phyloP scores from a whole-genome alignment of 139 green algal species.

The Marvania coccoides region DNA sequence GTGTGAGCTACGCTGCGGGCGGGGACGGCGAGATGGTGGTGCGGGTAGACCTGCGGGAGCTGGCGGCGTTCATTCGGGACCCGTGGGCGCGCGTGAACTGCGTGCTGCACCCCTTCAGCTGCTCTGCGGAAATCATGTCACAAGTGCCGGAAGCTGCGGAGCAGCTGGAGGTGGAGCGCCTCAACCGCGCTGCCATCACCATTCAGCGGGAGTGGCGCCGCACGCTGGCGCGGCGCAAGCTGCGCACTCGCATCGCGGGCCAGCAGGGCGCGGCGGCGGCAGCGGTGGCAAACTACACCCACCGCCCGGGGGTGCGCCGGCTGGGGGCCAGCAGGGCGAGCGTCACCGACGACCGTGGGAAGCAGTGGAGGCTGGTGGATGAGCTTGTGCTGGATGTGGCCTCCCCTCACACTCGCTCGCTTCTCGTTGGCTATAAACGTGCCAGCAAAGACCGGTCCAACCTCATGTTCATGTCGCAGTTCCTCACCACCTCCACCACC shows the following conservation, averaged over 20 bases:
- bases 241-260: not conserved
- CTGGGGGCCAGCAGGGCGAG: slow-evolving; percentile 9
- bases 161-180: slow-evolving; percentile 13
- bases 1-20: slow-evolving; percentile 50
- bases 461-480: slow-evolving; percentile 21
- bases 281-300: not conserved
- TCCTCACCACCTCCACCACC: slow-evolving; percentile 13
- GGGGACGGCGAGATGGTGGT: slow-evolving; percentile 58
- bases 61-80: slow-evolving; percentile 65
- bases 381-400: slow-evolving; percentile 40
- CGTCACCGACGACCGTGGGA: not conserved
- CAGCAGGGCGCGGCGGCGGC: not conserved
- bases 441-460: slow-evolving; percentile 11
- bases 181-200: slow-evolving; percentile 15
- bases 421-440: slow-evolving; percentile 30
- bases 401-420: slow-evolving; percentile 24
- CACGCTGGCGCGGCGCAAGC: not conserved
- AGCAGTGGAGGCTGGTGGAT: slow-evolving; percentile 35
- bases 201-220: slow-evolving; percentile 45
- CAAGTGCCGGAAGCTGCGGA: slow-evolving; percentile 30
- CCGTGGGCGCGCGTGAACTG: slow-evolving; percentile 45
- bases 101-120: slow-evolving; percentile 54
- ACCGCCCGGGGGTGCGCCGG: not conserved
- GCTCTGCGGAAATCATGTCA: not conserved
- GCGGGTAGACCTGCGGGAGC: slow-evolving; percentile 52